Evolutionary conservation across 2,329 filamentous ascomycete species (phyloP), one percentile per base, ranked within the genome.

Genomic region (Cordyceps militaris): DNA sequence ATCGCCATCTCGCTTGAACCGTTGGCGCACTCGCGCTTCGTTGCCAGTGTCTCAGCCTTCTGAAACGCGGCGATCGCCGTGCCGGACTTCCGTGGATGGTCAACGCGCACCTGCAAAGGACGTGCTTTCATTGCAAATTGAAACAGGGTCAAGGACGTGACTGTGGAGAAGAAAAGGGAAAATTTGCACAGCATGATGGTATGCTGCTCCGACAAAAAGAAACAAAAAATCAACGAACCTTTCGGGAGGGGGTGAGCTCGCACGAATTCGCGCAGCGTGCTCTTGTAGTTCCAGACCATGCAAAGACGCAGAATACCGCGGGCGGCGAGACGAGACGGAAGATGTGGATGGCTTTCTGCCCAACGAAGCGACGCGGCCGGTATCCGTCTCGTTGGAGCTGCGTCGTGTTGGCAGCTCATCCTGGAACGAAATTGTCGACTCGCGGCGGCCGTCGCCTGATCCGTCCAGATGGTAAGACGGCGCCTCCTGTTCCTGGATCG

Each of bases 231-330:
- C 23, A 13, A 62, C 75, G 72, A 71, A 82, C 79, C 76, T 79
- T 58, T 68, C 63, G 60, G 78, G 76, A 32, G 76, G 73, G 24
- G 80, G 79, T 26, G 79, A 82, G 38, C 73, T 76, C 24, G 69
- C 74, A 56, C 76, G 68, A 48, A 76, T 74, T 24, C 76, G 72
- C 52, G 62, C 67, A 34, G 71, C 73, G 52, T 72, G 70, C 47
- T 77, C 76, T 56, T 71, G 73, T 59, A 77, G 75, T 59, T 77
- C 76, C 3, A 66, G 62, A 26, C 78, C 79, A 60, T 80, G 79
- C 4, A 79, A 78, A 19, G 81, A 67, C 21, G 70, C 69, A 4
- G 75, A 75, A 61, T 79, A 73, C 1, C 65, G 66, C 28, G 72
- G 73, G n/a, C 69, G 66, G 3, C 72, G 74, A 62, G 81, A 81